A percentile compares a stretch with the other conserved stretches of the same genome.
phyloP scores from a whole-genome alignment of 1,139 yeast genomes.

The Pichia sp. region DNA sequence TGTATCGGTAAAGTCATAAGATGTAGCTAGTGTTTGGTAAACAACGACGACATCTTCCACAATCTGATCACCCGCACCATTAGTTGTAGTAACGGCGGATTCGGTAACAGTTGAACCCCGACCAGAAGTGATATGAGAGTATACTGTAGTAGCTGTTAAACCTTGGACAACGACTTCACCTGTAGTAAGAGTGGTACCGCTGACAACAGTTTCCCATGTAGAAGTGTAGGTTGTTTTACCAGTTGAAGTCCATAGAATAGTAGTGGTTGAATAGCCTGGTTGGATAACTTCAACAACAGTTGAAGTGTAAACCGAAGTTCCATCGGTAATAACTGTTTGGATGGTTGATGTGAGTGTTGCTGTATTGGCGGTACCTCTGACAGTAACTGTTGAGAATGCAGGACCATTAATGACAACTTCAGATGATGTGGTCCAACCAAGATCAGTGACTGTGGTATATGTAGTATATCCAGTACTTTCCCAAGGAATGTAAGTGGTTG shows the following conservation, averaged over 20 bases:
- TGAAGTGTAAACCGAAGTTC: neutral
- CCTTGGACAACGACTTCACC: constrained; percentile 8
- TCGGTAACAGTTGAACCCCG: constrained; percentile 1
- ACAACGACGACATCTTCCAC: neutral
- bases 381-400: constrained; percentile 4
- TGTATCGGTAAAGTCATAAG: constrained; percentile 2
- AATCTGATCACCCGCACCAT: neutral
- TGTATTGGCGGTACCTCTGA: neutral
- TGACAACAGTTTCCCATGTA: constrained; percentile 1
- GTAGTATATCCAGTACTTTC: neutral
- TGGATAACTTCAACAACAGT: constrained; percentile 2
- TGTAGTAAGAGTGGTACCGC: constrained; percentile 2
- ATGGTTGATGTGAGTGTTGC: constrained; percentile 1
- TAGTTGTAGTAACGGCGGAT: neutral
- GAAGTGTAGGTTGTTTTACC: constrained; percentile 8
- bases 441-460: neutral
- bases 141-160: constrained; percentile 1
- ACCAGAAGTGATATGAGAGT: neutral
- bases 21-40: neutral
- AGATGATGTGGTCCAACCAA: neutral
- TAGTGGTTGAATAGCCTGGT: constrained; percentile 9
- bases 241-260: constrained; percentile 1
- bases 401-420: constrained; percentile 10
- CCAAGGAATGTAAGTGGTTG: constrained; percentile 6
- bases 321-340: neutral